A percentile compares a stretch with the other conserved stretches of the same genome.
These are phyloP conservation scores for Astrephomene gubernaculifera DNA, from an alignment of 139 green algal genomes.

Conservation along the genomic window DNA sequence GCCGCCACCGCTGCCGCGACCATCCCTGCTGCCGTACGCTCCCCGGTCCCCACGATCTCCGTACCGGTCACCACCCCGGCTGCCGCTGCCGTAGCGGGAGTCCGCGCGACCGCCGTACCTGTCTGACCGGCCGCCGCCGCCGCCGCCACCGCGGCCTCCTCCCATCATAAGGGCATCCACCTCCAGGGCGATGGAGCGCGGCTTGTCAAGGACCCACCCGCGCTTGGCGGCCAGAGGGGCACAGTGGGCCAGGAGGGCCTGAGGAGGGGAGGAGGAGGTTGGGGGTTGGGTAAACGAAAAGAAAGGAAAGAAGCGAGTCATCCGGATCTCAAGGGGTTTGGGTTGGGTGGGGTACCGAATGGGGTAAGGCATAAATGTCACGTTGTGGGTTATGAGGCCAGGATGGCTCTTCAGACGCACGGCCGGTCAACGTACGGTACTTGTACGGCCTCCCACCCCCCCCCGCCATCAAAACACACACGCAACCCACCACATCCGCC, in stretches of 20 bases:
- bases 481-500: background rate
- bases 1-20: background rate
- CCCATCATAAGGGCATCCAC: constrained; percentile 47
- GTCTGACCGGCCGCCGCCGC: constrained; percentile 13
- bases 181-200: constrained; percentile 58
- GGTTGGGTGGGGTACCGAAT: too few relatives aligned
- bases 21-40: constrained; percentile 8
- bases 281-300: background rate
- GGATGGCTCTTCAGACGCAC: background rate
- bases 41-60: constrained; percentile 23
- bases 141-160: constrained; percentile 4
- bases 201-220: constrained; percentile 51
- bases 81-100: background rate
- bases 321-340: too few relatives aligned
- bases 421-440: background rate
- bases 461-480: background rate
- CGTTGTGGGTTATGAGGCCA: too few relatives aligned
- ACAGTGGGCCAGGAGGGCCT: constrained; percentile 21
- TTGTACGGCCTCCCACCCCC: background rate
- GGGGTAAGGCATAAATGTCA: too few relatives aligned
- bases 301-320: background rate
- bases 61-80: constrained; percentile 10
- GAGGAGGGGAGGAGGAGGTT: background rate
- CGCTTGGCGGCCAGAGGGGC: background rate
- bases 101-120: background rate